Base-by-base conservation (phyloP, 768 basidiomycete genomes). In the Russula dissimulans region DNA sequence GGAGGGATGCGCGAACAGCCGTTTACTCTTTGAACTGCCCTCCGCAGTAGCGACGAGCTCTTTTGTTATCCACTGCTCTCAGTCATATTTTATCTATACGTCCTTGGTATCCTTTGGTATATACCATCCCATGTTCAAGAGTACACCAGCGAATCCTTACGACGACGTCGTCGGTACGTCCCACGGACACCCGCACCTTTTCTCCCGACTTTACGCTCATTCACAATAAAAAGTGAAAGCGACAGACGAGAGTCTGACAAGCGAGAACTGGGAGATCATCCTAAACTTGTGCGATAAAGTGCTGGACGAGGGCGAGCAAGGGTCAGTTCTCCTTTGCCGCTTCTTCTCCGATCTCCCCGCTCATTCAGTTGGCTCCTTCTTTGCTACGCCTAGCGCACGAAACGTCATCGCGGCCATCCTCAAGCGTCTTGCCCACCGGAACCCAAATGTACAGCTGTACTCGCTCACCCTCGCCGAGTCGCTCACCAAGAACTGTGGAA, bases 221-320 rank as follows among this genome's bases (percentile, higher is more conserved):
- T 8, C 15, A 26, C 73, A 39, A 8, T 9, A 49, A 51, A 52
- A 31, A 97, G 95, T 74, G 67, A 95, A 97, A 75, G 89, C 95
- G 38, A 99, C 97, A n/a, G 92, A 95, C 71, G 97, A 98, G 81
- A 94, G 93, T 71, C 77, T 95, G 60, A 95, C 95, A 0, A 79
- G 80, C 57, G 95, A 97, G 75, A 91, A 97, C 73, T 99, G 97
- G 97, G 94, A 94, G 70, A 77, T 93, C 60, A 91, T 95, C 63
- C 70, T 97, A 51, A 92, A 89, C 67, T 73, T 98, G n/a, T 97
- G 94, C 67, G 97, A 99, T 76, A 97, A 97, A 74, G 94, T 99
- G 6, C 78, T 80, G 34, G 93, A 94, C 12, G 95, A 99, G 64
- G 88, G 91, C 2, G 83, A 87, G 69, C 73, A 80, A 49, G 95